Percentiles rank a stretch among this genome's conserved stretches.
Conservation (phyloP, 1,284 basidiomycete genomes). For the Leucoagaricus sp. region DNA sequence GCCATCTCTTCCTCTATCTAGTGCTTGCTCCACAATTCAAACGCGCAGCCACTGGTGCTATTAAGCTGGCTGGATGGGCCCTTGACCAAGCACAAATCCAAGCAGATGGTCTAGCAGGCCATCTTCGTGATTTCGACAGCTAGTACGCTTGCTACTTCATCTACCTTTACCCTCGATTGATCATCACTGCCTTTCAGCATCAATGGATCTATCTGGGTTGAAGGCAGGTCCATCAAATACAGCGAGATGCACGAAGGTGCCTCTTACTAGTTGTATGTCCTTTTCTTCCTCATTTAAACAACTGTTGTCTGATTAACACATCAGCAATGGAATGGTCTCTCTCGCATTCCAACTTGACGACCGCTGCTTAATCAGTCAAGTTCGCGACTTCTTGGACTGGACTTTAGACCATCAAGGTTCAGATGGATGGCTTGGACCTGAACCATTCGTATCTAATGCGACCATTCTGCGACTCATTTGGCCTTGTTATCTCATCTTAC, state of each 20-base stretch:
- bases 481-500: constrained; percentile 40
- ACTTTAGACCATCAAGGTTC: constrained; percentile 34
- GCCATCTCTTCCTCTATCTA: constrained; percentile 15
- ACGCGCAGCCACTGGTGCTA: constrained; percentile 33
- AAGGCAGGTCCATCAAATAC: constrained; percentile 41
- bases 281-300: too few species aligned
- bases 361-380: constrained; percentile 35
- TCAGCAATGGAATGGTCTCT: constrained; percentile 39
- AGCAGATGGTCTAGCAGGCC: constrained; percentile 39
- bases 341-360: constrained; percentile 41
- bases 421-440: constrained; percentile 44
- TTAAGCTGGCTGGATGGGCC: constrained; percentile 42
- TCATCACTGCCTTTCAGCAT: constrained; percentile 25
- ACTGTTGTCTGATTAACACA: not conserved
- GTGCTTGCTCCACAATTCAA: constrained; percentile 32
- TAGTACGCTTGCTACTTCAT: constrained; percentile 34
- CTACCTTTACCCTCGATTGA: not conserved
- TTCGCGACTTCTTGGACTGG: constrained; percentile 39
- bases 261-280: constrained; percentile 46
- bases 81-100: constrained; percentile 39
- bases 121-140: constrained; percentile 38
- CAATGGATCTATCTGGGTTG: constrained; percentile 42
- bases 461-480: constrained; percentile 37
- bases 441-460: constrained; percentile 33
- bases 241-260: constrained; percentile 43